Evolutionary conservation across 208 protist species (phyloP).

Genomic region (Leishmania mexicana): DNA sequence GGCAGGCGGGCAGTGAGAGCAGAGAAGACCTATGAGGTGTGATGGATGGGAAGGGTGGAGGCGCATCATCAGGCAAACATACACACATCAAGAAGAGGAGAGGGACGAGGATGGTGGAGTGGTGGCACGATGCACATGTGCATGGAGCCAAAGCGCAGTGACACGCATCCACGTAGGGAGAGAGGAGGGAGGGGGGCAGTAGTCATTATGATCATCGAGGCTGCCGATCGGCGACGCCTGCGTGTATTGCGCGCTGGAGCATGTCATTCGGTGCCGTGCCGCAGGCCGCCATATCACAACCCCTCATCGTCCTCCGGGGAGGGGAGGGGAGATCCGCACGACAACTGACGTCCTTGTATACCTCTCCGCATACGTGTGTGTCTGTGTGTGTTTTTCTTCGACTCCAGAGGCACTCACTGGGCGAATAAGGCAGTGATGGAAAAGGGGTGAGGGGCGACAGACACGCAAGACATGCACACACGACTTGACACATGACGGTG

Average conservation of each 20-base stretch:
- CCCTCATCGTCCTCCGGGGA: background rate
- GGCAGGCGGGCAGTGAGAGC: background rate
- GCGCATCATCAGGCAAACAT: background rate
- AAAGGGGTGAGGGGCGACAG: background rate
- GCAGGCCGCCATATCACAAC: background rate
- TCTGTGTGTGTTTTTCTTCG: background rate
- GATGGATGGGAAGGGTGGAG: background rate
- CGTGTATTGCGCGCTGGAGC: too few relatives aligned
- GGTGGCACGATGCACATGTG: background rate
- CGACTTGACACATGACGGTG: background rate
- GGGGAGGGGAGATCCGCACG: background rate
- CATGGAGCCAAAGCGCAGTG: background rate
- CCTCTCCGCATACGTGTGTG: background rate
- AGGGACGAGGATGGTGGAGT: background rate
- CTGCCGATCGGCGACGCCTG: too few relatives aligned
- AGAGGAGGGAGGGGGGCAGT: too few relatives aligned
- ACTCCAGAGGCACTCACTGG: background rate
- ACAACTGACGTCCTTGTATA: background rate
- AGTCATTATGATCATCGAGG: too few relatives aligned
- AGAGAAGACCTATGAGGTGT: background rate
- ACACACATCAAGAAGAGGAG: background rate
- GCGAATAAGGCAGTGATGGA: background rate
- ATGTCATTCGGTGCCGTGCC: background rate
- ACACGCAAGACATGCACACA: background rate
- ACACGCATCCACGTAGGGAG: background rate